Evolutionary conservation across 371 early-diverging fungal genomes (phyloP).

Genomic region (Blakeslea trispora): DNA sequence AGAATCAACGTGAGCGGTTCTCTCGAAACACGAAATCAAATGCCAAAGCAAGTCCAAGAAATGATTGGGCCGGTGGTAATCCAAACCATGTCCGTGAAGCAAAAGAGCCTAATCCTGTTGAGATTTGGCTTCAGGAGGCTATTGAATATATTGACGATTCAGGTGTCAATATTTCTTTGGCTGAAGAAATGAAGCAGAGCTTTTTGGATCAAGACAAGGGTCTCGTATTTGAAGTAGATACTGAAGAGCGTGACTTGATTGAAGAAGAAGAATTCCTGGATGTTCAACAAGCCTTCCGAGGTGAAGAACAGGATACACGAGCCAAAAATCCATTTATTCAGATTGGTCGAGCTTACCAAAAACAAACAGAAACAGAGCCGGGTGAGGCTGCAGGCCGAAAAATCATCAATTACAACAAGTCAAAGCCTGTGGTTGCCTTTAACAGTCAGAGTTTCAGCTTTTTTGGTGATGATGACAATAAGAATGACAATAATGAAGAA

Average conservation of each 20-base stretch:
- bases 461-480: constrained; percentile 28
- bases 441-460: constrained; percentile 28
- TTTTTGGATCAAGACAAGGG: constrained; percentile 41
- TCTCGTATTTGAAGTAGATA: constrained; percentile 30
- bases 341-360: constrained; percentile 37
- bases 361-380: constrained; percentile 9
- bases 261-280: constrained; percentile 61
- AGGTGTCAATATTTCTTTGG: constrained; percentile 12
- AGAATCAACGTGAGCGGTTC: neutral
- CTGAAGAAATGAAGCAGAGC: constrained; percentile 29
- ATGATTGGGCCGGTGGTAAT: constrained; percentile 34
- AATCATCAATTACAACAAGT: constrained; percentile 44
- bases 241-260: constrained; percentile 47
- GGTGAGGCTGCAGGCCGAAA: constrained; percentile 25
- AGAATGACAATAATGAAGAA: constrained; percentile 6
- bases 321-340: constrained; percentile 33
- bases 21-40: constrained; percentile 1
- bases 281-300: constrained; percentile 44
- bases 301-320: constrained; percentile 35
- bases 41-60: neutral
- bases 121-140: constrained; percentile 48
- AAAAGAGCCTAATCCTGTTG: constrained; percentile 37
- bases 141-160: constrained; percentile 31
- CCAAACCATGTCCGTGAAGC: constrained; percentile 20
- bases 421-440: neutral